These are phyloP conservation scores for Aspergillus ustus DNA, from an alignment of 2,329 filamentous ascomycete species.

Conservation along the genomic window DNA sequence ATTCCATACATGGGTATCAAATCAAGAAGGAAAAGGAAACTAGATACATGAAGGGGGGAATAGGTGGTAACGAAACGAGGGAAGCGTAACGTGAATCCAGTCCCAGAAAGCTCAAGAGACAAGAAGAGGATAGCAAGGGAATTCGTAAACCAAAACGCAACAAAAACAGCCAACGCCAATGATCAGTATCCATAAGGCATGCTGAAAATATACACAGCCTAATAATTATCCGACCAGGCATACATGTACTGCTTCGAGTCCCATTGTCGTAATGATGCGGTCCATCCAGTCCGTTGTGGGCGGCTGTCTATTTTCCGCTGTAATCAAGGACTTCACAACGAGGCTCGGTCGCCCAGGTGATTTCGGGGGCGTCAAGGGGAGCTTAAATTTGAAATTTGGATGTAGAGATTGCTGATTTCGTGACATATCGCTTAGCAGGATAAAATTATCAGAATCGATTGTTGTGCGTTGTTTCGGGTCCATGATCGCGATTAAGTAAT, in stretches of 20 bases:
- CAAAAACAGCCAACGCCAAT: constrained; percentile 1
- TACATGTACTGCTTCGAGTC: constrained; percentile 29
- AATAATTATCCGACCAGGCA: constrained; percentile 19
- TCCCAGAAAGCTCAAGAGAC: neutral
- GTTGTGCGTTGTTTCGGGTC: constrained; percentile 24
- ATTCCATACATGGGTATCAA: constrained; percentile 15
- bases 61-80: neutral
- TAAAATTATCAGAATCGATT: constrained; percentile 19
- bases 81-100: neutral
- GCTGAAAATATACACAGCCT: neutral
- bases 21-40: constrained; percentile 5
- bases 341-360: constrained; percentile 20
- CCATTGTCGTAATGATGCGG: constrained; percentile 29
- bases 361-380: constrained; percentile 21
- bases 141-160: constrained; percentile 11
- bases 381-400: neutral
- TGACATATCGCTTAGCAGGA: constrained; percentile 18
- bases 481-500: constrained; percentile 27
- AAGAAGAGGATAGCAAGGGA: constrained; percentile 6
- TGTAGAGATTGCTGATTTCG: constrained; percentile 13
- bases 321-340: constrained; percentile 26
- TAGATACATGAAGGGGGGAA: neutral
- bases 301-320: constrained; percentile 21
- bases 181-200: neutral
- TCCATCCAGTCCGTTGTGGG: constrained; percentile 33